Percentiles rank a stretch among this genome's conserved stretches.
These are phyloP conservation scores for Sugiyamaella grinbergsii DNA, from an alignment of 1,139 yeast genomes.

Conservation along the genomic window DNA sequence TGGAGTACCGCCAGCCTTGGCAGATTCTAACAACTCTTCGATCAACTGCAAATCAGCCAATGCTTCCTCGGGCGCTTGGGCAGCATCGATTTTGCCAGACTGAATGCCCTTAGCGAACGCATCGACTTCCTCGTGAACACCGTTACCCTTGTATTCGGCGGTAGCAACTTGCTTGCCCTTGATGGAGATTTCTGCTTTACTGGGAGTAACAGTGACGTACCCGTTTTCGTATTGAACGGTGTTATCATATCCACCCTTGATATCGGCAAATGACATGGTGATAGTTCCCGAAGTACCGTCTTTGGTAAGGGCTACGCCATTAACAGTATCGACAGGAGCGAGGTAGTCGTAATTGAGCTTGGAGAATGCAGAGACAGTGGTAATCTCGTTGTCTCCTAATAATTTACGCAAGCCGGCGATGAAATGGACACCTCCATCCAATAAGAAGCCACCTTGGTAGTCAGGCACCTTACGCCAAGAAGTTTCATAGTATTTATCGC, in stretches of 20 bases:
- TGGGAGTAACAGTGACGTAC: constrained; percentile 22
- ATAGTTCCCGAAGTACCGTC: constrained; percentile 28
- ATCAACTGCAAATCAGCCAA: constrained; percentile 24
- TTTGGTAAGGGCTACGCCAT: constrained; percentile 24
- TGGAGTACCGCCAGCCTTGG: constrained; percentile 23
- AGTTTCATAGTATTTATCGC: constrained; percentile 30
- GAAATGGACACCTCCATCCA: constrained; percentile 36
- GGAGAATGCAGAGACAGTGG: constrained; percentile 23
- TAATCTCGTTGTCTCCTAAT: constrained; percentile 24
- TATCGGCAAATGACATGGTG: constrained; percentile 26
- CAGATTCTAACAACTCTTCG: constrained; percentile 22
- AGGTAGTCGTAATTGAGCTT: constrained; percentile 23
- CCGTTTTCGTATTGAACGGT: constrained; percentile 26
- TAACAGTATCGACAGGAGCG: constrained; percentile 30
- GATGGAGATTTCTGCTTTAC: constrained; percentile 7
- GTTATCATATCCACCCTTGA: constrained; percentile 25
- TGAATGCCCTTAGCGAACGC: constrained; percentile 25
- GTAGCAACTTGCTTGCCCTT: constrained; percentile 22
- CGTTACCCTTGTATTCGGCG: constrained; percentile 20
- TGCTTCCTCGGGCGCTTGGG: constrained; percentile 27
- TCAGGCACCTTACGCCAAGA: constrained; percentile 34
- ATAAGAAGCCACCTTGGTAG: constrained; percentile 35
- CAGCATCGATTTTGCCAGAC: constrained; percentile 24
- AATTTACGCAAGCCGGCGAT: constrained; percentile 30
- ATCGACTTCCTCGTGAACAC: constrained; percentile 25